Evolutionary conservation across 176 grass and related monocot species (phyloP), one percentile per base, ranked within the genome.

Genomic region (Rhynchospora pubera): DNA sequence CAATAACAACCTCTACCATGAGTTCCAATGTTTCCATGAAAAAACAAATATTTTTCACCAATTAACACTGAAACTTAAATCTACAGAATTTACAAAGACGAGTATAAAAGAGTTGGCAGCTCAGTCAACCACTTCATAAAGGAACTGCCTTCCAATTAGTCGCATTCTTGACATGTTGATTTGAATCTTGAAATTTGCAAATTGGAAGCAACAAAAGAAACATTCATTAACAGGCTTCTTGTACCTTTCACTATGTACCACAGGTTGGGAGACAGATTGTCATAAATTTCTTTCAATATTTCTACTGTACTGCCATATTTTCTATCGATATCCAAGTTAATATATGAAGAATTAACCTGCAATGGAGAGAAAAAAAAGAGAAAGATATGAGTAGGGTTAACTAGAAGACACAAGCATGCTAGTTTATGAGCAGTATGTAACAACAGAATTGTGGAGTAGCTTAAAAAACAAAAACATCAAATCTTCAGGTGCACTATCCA

Each of bases 1-100:
- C 88, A 89, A 93, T 86, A 97, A 97, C 85, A 86, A 90, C 88
- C 87, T 59, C 91, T 84, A 85, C 89, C 93, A 91, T 75, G 85
- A 77, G 85, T 87, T 87, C 72, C 65, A 76, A 86, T 81, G 78
- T 84, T 83, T 82, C 83, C 87, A 93, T 89, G 93, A 83, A 78
- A 88, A 85, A 64, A 58, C 34, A 47, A 86, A 82, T 57, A 75
- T 86, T 86, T 85, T 84, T 85, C 89, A 91, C 60, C 60, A 97
- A 93, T 91, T 87, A 82, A 66, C 61, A 67, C 45, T 48, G 79
- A 91, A 91, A 91, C 93, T 86, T 63, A 90, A 80, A 85, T 89
- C 81, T 91, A 89, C 91, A 89, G 80, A 85, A 93, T 97, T 82
- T 93, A 93, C 93, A 97, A 84, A 91, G 65, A 68, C 85, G 77